These are phyloP conservation scores for Ophiocordyceps camponoti-floridani DNA, from an alignment of 2,329 filamentous ascomycete genomes.

Conservation along the genomic window DNA sequence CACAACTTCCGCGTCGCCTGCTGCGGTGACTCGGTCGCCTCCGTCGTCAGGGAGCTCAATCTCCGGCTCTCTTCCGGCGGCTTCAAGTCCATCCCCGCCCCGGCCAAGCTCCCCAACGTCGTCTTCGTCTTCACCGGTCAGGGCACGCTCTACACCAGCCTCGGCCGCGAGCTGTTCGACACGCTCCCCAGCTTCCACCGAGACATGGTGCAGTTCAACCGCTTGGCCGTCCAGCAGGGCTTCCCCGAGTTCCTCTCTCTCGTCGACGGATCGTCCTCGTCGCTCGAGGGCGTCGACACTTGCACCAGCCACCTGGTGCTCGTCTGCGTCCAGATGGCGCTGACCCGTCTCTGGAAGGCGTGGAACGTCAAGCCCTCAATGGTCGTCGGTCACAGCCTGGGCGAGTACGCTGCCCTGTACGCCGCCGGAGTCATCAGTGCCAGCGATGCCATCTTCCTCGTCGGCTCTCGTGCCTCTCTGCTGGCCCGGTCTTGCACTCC, in stretches of 20 bases:
- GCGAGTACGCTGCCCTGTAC: constrained; percentile 29
- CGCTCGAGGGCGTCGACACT: constrained; percentile 20
- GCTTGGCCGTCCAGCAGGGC: constrained; percentile 12
- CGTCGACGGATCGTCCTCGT: constrained; percentile 32
- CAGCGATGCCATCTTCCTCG: constrained; percentile 54
- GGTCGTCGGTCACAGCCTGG: constrained; percentile 37
- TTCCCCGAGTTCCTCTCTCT: constrained; percentile 20
- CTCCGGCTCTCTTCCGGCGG: not conserved
- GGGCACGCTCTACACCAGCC: constrained; percentile 15
- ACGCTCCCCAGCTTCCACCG: constrained; percentile 12
- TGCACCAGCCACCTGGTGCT: constrained; percentile 26
- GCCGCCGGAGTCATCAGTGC: constrained; percentile 53
- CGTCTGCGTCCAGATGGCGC: constrained; percentile 37
- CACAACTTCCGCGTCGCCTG: constrained; percentile 37
- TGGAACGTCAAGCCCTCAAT: constrained; percentile 33
- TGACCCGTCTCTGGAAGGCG: constrained; percentile 34
- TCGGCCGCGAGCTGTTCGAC: constrained; percentile 16
- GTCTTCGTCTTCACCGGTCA: constrained; percentile 28
- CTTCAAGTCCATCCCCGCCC: not conserved
- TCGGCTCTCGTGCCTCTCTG: constrained; percentile 48
- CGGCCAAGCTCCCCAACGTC: constrained; percentile 7
- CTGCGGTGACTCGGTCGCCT: constrained; percentile 9
- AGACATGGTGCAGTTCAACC: constrained; percentile 15
- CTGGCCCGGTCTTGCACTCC: constrained; percentile 48
- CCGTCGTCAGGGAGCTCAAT: constrained; percentile 1